A percentile compares a stretch with the other conserved stretches of the same genome.
Conservation (phyloP, 257 asterid genomes). For the Euphrasia confusa region DNA sequence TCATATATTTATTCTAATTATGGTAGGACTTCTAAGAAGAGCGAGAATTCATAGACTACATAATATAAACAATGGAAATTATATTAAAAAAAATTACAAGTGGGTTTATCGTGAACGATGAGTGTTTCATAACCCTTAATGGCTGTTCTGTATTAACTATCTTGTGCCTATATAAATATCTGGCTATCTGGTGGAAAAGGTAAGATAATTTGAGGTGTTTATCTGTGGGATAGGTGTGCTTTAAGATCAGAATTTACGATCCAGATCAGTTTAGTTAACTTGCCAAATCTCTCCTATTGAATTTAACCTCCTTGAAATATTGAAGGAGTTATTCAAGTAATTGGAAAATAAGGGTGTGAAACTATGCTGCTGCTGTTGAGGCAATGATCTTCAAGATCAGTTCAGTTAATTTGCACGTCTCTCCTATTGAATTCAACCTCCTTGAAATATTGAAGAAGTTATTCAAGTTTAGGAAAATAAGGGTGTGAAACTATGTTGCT, state of each 20-base stretch:
- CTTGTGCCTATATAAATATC: background rate
- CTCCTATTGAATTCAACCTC: too few species aligned
- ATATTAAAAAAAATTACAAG: background rate
- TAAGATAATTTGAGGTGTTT: background rate
- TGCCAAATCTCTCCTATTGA: too few species aligned
- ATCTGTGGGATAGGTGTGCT: background rate
- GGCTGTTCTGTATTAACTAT: background rate
- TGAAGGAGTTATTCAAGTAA: background rate
- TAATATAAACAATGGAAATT: conserved; percentile 3
- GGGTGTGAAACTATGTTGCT: background rate
- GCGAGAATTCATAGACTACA: conserved; percentile 5
- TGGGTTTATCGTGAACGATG: background rate
- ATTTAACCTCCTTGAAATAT: background rate
- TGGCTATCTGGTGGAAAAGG: background rate
- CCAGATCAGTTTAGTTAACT: background rate
- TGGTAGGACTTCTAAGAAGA: background rate
- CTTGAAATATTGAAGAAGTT: too few species aligned
- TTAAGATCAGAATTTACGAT: background rate
- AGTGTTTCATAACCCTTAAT: background rate
- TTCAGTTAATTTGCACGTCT: too few species aligned
- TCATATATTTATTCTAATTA: background rate
- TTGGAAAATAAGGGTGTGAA: background rate
- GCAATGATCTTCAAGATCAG: too few species aligned
- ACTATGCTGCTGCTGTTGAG: too few species aligned
- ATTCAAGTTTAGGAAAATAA: too few species aligned